phyloP scores from a whole-genome alignment of 495 filamentous ascomycete species.

The Annulohypoxylon stygium region DNA sequence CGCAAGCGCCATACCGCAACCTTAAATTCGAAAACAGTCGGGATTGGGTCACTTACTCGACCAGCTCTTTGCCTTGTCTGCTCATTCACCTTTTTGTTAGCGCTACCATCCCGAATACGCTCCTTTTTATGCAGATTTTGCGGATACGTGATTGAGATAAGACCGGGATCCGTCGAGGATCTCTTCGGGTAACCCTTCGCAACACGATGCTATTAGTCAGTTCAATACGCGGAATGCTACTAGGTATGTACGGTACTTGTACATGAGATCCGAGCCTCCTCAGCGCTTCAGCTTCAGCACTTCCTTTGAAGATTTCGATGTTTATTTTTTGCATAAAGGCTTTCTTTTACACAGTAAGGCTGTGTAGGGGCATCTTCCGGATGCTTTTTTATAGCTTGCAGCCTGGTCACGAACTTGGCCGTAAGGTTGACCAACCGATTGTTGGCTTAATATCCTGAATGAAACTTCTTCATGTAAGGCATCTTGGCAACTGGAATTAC shows the following conservation, averaged over 20 bases:
- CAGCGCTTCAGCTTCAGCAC: not conserved
- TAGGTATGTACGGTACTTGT: not conserved
- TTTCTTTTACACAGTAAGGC: not conserved
- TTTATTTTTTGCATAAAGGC: not conserved
- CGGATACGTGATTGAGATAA: slow-evolving; percentile 26
- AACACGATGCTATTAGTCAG: slow-evolving; percentile 13
- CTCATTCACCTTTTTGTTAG: slow-evolving; percentile 4
- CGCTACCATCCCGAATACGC: slow-evolving; percentile 32
- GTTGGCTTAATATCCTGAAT: not conserved
- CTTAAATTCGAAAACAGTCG: slow-evolving; percentile 36
- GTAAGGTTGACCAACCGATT: slow-evolving; percentile 3
- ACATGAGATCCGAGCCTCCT: not conserved
- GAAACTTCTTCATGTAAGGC: slow-evolving; percentile 1
- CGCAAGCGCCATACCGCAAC: slow-evolving; percentile 45
- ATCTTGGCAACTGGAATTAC: not conserved
- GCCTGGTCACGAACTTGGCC: not conserved
- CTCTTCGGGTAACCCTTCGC: slow-evolving; percentile 3
- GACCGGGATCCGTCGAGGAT: slow-evolving; percentile 8
- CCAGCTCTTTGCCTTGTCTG: not conserved
- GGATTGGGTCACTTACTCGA: slow-evolving; percentile 26
- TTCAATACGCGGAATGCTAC: not conserved
- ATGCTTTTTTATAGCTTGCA: not conserved
- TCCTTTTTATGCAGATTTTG: not conserved
- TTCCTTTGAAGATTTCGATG: not conserved
- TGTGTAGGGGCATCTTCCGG: not conserved